A percentile compares a stretch with the other conserved stretches of the same genome.
Evolutionary conservation across 2,329 filamentous ascomycete genomes (phyloP).

Genomic region (Elsinoe perseae): DNA sequence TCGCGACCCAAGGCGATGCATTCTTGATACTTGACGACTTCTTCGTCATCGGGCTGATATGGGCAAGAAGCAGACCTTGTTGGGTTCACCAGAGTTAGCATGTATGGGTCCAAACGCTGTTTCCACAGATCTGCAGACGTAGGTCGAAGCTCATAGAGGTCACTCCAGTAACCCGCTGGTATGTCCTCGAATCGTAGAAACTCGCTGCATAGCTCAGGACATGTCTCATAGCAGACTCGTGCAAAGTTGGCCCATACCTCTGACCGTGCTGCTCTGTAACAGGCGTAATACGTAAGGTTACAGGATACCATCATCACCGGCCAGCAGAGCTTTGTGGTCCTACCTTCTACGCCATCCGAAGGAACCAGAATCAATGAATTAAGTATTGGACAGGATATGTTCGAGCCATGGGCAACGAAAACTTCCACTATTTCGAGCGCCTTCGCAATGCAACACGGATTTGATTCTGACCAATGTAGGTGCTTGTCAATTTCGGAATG

Average conservation of each 20-base stretch:
- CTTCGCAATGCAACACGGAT: too few species aligned
- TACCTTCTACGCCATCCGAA: too few species aligned
- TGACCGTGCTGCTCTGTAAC: neutral
- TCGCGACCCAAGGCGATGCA: too few species aligned
- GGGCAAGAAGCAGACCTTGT: neutral
- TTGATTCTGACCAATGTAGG: too few species aligned
- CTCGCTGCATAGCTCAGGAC: neutral
- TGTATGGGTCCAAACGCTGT: neutral
- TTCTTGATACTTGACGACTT: neutral
- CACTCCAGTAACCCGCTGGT: neutral
- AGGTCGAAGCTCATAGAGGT: too few species aligned
- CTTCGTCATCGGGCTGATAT: neutral
- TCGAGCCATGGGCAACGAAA: too few species aligned
- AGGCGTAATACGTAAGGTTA: neutral
- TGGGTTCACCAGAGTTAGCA: neutral
- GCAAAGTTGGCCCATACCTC: neutral
- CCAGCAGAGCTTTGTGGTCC: too few species aligned
- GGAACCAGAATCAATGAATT: too few species aligned
- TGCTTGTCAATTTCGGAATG: too few species aligned
- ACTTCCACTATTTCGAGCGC: too few species aligned
- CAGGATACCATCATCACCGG: neutral
- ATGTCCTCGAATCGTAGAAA: neutral
- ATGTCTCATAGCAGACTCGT: neutral
- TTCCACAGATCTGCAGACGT: neutral
- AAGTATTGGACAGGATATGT: too few species aligned